A percentile compares a stretch with the other conserved stretches of the same genome.
Conservation (phyloP, 2,329 filamentous ascomycete species). For the Capronia coronata region DNA sequence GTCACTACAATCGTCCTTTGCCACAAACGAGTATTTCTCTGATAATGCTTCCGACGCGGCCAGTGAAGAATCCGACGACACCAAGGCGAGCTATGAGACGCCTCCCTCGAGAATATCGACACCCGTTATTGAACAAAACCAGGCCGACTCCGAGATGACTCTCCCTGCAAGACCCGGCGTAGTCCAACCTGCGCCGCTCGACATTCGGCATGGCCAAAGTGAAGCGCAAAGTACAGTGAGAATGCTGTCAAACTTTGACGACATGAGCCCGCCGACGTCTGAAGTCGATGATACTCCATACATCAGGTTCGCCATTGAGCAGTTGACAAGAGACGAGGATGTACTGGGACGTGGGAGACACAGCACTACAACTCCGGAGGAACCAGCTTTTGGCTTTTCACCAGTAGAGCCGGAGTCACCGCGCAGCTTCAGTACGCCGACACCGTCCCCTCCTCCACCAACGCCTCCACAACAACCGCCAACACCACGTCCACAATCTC, state of each 20-base stretch:
- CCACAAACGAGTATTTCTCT: slow-evolving; percentile 46
- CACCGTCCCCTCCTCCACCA: slow-evolving; percentile 18
- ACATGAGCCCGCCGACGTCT: slow-evolving; percentile 54
- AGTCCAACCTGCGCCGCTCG: slow-evolving; percentile 23
- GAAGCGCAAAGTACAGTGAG: slow-evolving; percentile 29
- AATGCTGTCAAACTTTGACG: slow-evolving; percentile 29
- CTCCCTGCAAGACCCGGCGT: slow-evolving; percentile 21
- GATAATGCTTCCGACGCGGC: slow-evolving; percentile 37
- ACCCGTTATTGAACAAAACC: slow-evolving; percentile 19
- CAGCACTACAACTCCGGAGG: slow-evolving; percentile 33
- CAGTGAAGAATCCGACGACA: slow-evolving; percentile 34
- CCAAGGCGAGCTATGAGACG: slow-evolving; percentile 40
- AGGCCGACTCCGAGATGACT: slow-evolving; percentile 28
- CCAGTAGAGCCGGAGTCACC: not conserved
- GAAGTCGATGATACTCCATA: slow-evolving; percentile 80
- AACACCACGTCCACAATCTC: slow-evolving; percentile 11
- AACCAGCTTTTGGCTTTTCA: slow-evolving; percentile 10
- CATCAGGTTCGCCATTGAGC: slow-evolving; percentile 82
- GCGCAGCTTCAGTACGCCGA: slow-evolving; percentile 1
- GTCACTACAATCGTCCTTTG: slow-evolving; percentile 43
- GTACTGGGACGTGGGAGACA: slow-evolving; percentile 50
- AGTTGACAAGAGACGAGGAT: slow-evolving; percentile 69
- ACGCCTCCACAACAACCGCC: slow-evolving; percentile 11
- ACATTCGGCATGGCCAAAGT: slow-evolving; percentile 16
- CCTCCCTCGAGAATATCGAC: slow-evolving; percentile 35